Base-by-base conservation (phyloP, 2,329 filamentous ascomycete genomes). In the Ascochyta lentis region DNA sequence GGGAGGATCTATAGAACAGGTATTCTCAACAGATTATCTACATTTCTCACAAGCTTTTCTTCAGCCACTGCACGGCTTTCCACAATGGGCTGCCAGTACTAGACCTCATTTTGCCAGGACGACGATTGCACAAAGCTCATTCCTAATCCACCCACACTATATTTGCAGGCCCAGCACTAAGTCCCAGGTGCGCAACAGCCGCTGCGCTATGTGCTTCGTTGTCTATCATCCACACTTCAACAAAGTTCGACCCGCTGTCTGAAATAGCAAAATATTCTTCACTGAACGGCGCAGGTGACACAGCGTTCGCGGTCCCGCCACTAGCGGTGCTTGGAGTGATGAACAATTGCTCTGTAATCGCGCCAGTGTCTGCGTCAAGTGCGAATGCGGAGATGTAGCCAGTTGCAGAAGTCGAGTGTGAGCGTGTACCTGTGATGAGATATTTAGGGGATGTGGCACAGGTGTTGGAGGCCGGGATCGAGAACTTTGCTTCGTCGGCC, bases 351-450 rank as follows among this genome's bases (percentile, higher is more conserved):
- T 34, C 33, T 6, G 15, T 16, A 7, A 34, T 34, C 6, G 33
- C 33, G 15, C 33, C 13, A n/a, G n/a, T 34, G 65, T 6, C 65
- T 57, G 54, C 35, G 4, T 65, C 60, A 2, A 78, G 60, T 1
- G 58, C 40, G 49, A 77, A 76, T 1, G 63, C 70, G 2, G 72
- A 72, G 41, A 78, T 69, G 55, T 75, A 77, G 8, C 76, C 76
- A 0, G 60, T n/a, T 19, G 13, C 8, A 8, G 33, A 34, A 6
- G 1, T n/a, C 4, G 15, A n/a, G 4, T 5, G n/a, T n/a, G n/a
- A 34, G 13, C 13, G 33, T 6, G 33, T 34, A 8, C 33, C 15
- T 6, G 15, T 34, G 15, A 34, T 16, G 1, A 34, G 27, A 12
- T 29, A 26, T 8, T 26, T 26, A 8, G 24, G 24, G 24, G 24